Conservation (phyloP, 306 rosid species). For the Sophora flavescens region DNA sequence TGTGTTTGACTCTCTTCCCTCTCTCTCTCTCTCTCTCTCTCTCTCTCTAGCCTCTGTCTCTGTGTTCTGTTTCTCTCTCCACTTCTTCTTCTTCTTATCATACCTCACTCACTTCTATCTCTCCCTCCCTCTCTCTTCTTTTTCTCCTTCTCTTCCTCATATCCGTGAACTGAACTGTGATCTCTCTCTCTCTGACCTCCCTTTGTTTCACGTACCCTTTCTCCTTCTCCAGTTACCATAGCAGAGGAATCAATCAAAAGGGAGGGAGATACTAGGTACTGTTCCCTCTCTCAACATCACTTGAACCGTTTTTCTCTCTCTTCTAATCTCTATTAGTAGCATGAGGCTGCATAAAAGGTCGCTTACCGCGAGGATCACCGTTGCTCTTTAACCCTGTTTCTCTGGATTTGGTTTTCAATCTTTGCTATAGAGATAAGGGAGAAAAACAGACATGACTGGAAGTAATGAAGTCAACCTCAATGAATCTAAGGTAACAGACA, state of each 20-base stretch:
- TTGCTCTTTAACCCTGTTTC: conserved; percentile 45
- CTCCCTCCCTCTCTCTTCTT: not conserved
- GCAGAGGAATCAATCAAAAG: conserved; percentile 62
- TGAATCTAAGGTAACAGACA: conserved; percentile 87
- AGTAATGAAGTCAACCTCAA: conserved; percentile 77
- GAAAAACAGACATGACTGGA: conserved; percentile 62
- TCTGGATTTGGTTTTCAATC: conserved; percentile 45
- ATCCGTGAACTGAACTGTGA: conserved; percentile 11
- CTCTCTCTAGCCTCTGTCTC: conserved; percentile 37
- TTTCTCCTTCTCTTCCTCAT: conserved; percentile 39
- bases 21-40: conserved; percentile 32
- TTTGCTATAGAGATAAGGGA: conserved; percentile 7
- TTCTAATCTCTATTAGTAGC: not conserved
- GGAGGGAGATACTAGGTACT: not conserved
- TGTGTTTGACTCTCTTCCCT: conserved; percentile 55
- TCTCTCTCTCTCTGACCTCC: conserved; percentile 51
- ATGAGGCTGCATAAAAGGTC: conserved; percentile 46
- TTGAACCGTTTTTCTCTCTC: not conserved
- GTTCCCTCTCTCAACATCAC: not conserved
- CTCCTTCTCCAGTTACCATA: conserved; percentile 42
- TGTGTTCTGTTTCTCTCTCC: conserved; percentile 37
- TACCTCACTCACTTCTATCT: conserved; percentile 20
- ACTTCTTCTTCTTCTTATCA: conserved; percentile 49
- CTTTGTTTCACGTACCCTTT: conserved; percentile 37
- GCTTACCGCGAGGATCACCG: conserved; percentile 44